These are phyloP conservation scores for Thecaphora frezii DNA, from an alignment of 1,284 basidiomycete species.

Conservation along the genomic window DNA sequence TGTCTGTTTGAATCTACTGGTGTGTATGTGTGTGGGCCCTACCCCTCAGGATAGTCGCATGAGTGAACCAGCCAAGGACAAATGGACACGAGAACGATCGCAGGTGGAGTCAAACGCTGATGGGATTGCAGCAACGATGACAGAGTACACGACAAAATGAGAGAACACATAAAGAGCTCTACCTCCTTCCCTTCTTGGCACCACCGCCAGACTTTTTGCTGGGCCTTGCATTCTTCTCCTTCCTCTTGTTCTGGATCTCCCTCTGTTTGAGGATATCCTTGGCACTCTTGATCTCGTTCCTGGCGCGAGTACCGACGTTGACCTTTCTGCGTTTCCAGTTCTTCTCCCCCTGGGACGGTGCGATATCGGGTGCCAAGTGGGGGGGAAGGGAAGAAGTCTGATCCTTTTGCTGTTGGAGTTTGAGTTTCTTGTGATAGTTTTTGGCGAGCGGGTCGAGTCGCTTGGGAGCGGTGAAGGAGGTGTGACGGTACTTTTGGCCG, in stretches of 20 bases:
- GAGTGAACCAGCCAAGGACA: too few species aligned
- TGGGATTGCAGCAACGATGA: too few species aligned
- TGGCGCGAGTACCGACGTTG: constrained; percentile 6
- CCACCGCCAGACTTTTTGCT: constrained; percentile 18
- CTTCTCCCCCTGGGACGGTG: neutral
- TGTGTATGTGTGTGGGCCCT: too few species aligned
- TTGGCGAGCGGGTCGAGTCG: constrained; percentile 18
- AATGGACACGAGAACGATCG: too few species aligned
- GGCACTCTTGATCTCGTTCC: constrained; percentile 47
- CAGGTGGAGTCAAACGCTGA: too few species aligned
- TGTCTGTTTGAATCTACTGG: too few species aligned
- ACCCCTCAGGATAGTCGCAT: too few species aligned
- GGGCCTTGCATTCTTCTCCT: constrained; percentile 52
- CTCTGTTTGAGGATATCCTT: constrained; percentile 49
- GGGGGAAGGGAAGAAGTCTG: constrained; percentile 3
- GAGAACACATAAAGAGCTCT: too few species aligned
- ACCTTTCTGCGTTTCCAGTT: neutral
- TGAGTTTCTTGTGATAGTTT: constrained; percentile 30
- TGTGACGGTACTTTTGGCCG: constrained; percentile 37
- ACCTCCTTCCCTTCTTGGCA: neutral
- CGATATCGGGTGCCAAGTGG: neutral
- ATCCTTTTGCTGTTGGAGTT: constrained; percentile 32
- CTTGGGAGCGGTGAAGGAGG: constrained; percentile 40
- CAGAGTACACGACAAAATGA: too few species aligned
- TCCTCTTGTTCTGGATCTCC: constrained; percentile 36